phyloP scores from a whole-genome alignment of 2,329 filamentous ascomycete genomes.

The Nigrospora oryzae region DNA sequence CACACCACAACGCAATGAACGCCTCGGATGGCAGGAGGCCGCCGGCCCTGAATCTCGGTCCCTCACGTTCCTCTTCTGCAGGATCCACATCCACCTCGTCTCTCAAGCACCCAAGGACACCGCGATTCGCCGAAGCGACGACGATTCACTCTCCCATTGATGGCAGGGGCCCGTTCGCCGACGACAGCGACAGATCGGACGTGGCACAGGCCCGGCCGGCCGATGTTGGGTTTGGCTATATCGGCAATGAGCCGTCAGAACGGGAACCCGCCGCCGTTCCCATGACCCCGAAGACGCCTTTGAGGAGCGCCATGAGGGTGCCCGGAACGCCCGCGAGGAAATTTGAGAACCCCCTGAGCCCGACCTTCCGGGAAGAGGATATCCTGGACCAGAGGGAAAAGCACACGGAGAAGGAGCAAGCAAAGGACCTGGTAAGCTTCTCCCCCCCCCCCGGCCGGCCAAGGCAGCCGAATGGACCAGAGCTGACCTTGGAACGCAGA shows the following conservation, averaged over 20 bases:
- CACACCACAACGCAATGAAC: constrained; percentile 13
- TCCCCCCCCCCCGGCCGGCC: no score
- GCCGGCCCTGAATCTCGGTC: constrained; percentile 44
- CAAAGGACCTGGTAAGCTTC: constrained; percentile 70
- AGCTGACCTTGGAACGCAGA: constrained; percentile 41
- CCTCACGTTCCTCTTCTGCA: constrained; percentile 38
- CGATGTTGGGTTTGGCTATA: constrained; percentile 90
- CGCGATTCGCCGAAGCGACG: constrained; percentile 75
- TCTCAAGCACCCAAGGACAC: constrained; percentile 61
- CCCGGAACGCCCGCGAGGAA: constrained; percentile 72
- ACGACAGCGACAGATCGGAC: constrained; percentile 46
- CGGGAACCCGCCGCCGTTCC: constrained; percentile 52
- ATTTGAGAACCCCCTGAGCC: constrained; percentile 73
- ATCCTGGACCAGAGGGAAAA: constrained; percentile 77
- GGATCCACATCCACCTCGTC: constrained; percentile 45
- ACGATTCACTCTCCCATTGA: constrained; percentile 72
- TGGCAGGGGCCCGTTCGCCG: constrained; percentile 48
- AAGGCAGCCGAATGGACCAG: no score
- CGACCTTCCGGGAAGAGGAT: constrained; percentile 85
- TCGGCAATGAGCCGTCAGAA: constrained; percentile 45
- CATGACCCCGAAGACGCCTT: constrained; percentile 65
- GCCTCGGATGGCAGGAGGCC: constrained; percentile 45
- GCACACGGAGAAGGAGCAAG: constrained; percentile 77
- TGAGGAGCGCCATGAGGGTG: constrained; percentile 85
- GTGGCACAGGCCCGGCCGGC: constrained; percentile 62